Evolutionary conservation across 495 filamentous ascomycete species (phyloP).

Genomic region (Neurospora tetraspora): DNA sequence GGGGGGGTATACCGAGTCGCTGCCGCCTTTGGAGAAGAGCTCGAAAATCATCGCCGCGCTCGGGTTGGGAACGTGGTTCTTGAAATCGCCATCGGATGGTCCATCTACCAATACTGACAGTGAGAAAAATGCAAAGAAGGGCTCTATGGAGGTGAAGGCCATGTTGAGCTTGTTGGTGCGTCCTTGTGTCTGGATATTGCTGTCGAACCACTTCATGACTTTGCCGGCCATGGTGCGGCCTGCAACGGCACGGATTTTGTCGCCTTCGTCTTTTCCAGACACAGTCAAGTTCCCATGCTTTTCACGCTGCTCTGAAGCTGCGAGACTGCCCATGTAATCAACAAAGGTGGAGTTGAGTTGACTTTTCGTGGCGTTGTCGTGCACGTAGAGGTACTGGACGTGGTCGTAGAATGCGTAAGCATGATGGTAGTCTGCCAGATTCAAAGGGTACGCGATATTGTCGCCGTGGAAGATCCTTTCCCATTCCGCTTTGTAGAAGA

Average conservation of each 20-base stretch:
- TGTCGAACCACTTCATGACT: conserved; percentile 16
- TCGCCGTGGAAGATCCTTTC: conserved; percentile 14
- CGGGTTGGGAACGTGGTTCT: conserved; percentile 21
- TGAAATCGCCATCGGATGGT: conserved; percentile 13
- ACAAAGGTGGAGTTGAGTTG: conserved; percentile 16
- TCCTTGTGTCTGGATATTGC: conserved; percentile 21
- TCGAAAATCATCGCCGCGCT: conserved; percentile 35
- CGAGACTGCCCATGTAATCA: conserved; percentile 16
- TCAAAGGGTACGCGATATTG: conserved; percentile 10
- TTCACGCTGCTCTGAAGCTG: conserved; percentile 24
- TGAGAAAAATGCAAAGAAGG: conserved; percentile 32
- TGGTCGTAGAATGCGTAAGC: conserved; percentile 36
- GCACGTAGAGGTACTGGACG: conserved; percentile 28
- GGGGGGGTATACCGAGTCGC: conserved; percentile 12
- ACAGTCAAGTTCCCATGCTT: conserved; percentile 27
- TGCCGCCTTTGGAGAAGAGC: conserved; percentile 24
- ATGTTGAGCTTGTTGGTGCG: conserved; percentile 26
- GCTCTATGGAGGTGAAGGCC: conserved; percentile 33
- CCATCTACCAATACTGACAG: conserved; percentile 19
- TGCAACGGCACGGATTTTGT: conserved; percentile 29
- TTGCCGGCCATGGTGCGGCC: conserved; percentile 31
- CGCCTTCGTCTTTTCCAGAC: conserved; percentile 13
- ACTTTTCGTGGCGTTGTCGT: conserved; percentile 17
- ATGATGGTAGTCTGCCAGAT: conserved; percentile 26
- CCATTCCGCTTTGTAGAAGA: conserved; percentile 27